Evolutionary conservation across 345 rosid species (phyloP).

Genomic region (Eucalyptus sp.): DNA sequence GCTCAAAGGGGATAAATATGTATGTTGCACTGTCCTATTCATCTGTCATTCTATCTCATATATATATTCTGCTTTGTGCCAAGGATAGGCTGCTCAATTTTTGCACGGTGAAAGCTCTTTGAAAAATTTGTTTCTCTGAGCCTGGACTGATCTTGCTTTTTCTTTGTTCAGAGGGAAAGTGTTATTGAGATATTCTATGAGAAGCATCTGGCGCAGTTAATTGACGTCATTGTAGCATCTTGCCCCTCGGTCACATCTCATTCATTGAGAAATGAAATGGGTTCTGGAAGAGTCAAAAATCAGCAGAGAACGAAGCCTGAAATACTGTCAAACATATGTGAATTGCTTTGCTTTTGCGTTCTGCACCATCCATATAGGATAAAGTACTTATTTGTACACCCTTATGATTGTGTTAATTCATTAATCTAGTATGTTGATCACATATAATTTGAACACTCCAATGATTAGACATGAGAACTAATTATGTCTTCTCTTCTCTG

Average conservation of each 20-base stretch:
- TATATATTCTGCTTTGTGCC: background rate
- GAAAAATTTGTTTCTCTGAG: background rate
- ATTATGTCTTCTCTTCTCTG: slow-evolving; percentile 4
- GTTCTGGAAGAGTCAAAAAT: slow-evolving; percentile 28
- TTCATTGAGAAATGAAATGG: slow-evolving; percentile 31
- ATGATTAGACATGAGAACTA: background rate
- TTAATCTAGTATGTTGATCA: background rate
- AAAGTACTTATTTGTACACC: slow-evolving; percentile 41
- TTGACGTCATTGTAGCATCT: slow-evolving; percentile 77
- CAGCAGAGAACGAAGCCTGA: slow-evolving; percentile 57
- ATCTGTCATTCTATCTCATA: background rate
- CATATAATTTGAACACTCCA: background rate
- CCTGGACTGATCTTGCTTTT: background rate
- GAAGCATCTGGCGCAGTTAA: slow-evolving; percentile 79
- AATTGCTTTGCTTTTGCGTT: slow-evolving; percentile 88
- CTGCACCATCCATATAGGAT: slow-evolving; percentile 89
- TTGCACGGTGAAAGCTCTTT: background rate
- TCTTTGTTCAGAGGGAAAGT: slow-evolving; percentile 54
- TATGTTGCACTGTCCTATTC: background rate
- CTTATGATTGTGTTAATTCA: background rate
- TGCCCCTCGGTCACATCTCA: slow-evolving; percentile 36
- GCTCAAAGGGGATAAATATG: background rate
- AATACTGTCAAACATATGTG: slow-evolving; percentile 85
- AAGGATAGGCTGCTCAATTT: background rate
- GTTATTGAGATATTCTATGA: slow-evolving; percentile 88